Evolutionary conservation across 208 protist genomes (phyloP), one percentile per base, ranked within the genome.

Genomic region (Strigomonas culicis): DNA sequence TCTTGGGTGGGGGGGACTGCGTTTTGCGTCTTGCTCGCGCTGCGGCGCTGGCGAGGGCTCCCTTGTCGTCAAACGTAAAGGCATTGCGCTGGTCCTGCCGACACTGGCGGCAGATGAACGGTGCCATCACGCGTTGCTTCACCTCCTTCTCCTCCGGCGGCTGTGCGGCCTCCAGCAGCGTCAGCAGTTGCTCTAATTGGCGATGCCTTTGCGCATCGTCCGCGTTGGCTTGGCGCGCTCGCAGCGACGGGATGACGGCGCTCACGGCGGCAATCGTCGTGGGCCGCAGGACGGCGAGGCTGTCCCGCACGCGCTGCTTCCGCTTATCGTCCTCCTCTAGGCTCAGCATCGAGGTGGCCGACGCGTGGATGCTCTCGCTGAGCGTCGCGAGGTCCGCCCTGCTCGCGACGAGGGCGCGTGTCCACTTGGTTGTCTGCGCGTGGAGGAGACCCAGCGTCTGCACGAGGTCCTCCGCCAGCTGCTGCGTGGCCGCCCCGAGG

Each of bases 51-150:
- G 52, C 27, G 27, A 58, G 25, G 28, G 27, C 24, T 36, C 52
- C 52, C 25, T 36, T 58, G 6, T 11, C 25, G 13, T 84, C 71
- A 44, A 80, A 75, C 4, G 56, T 31, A 41, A 77, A 84, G 8
- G 27, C 64, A 13, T 58, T 55, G 22, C 83, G 68, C 10, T 69
- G 69, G 55, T 90, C 83, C 34, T 84, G 70, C 11, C 83, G 62
- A 43, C 83, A 90, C 17, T 63, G 72, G 19, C 79, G 75, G 59
- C 83, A 90, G 0, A 88, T 52, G 57, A 88, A 88, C 0, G 74
- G 74, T 7, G 52, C 52, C 52, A 58, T 11, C 21, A 25, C 25
- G 24, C 25, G 13, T 58, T 58, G 27, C 36, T 25, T 25, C 4
- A 15, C 19, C 39, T 10, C 10, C 10, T 10, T n/a, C 8, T 58